phyloP scores from a whole-genome alignment of 805 yeast species.

The Barnettozyma salicaria region DNA sequence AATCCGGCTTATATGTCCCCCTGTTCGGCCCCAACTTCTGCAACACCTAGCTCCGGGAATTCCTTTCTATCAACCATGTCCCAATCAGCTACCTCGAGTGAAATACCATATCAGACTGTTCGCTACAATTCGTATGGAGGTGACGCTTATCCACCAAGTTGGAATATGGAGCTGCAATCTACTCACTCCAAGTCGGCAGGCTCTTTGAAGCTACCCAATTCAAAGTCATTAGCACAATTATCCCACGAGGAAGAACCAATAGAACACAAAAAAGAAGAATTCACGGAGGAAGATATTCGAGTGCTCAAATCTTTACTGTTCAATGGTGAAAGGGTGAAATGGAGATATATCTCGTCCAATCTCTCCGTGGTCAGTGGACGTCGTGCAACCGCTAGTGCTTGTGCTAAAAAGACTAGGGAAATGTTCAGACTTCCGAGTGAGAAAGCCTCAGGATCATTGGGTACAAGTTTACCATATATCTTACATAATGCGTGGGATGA shows the following conservation, averaged over 20 bases:
- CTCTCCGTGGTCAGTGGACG: slow-evolving; percentile 32
- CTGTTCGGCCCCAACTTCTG: slow-evolving; percentile 1
- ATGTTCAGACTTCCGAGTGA: slow-evolving; percentile 50
- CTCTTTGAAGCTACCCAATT: background rate
- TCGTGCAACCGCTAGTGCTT: slow-evolving; percentile 43
- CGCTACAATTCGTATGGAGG: slow-evolving; percentile 11
- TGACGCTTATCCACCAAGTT: slow-evolving; percentile 4
- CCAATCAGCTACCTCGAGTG: background rate
- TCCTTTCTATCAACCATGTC: too few relatives aligned
- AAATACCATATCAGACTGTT: slow-evolving; percentile 1
- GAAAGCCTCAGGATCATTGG: slow-evolving; percentile 34
- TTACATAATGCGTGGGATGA: slow-evolving; percentile 44
- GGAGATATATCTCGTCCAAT: slow-evolving; percentile 48
- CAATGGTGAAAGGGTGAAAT: slow-evolving; percentile 50
- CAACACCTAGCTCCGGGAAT: too few relatives aligned
- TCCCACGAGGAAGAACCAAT: background rate
- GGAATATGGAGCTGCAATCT: background rate
- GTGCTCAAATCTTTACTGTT: slow-evolving; percentile 42
- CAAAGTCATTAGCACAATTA: too few relatives aligned
- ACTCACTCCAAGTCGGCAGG: background rate
- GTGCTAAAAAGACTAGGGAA: slow-evolving; percentile 48
- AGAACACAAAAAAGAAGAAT: slow-evolving; percentile 13
- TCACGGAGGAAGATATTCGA: slow-evolving; percentile 37
- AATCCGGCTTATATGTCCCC: slow-evolving; percentile 5
- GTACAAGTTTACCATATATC: slow-evolving; percentile 49